A percentile compares a stretch with the other conserved stretches of the same genome.
Conservation (phyloP, 306 rosid genomes). For the Senna siamea region DNA sequence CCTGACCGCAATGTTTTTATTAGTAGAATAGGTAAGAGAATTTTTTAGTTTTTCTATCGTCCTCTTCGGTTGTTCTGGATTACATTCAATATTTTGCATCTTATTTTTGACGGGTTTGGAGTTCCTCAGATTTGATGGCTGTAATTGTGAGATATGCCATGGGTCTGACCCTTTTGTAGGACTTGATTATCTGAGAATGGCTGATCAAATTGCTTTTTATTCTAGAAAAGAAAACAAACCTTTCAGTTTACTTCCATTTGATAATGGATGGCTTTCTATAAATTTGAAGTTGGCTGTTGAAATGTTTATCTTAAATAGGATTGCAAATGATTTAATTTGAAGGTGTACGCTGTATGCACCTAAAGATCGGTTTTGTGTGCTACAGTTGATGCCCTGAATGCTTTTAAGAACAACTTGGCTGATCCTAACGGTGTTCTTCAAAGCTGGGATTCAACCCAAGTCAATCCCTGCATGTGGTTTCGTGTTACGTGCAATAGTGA, state of each 20-base stretch:
- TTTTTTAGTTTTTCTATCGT: too few species aligned
- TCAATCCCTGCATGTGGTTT: slow-evolving; percentile 54
- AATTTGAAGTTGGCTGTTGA: not conserved
- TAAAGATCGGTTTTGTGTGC: not conserved
- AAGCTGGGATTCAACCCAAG: slow-evolving; percentile 60
- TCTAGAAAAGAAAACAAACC: not conserved
- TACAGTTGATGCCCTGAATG: not conserved
- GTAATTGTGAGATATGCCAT: too few species aligned
- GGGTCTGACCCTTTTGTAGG: too few species aligned
- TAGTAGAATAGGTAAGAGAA: too few species aligned
- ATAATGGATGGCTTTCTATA: not conserved
- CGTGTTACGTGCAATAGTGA: not conserved
- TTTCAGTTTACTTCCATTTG: not conserved
- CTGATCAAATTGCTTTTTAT: not conserved
- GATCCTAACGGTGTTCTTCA: slow-evolving; percentile 53
- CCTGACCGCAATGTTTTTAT: too few species aligned
- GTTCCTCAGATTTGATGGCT: not conserved
- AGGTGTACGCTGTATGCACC: not conserved
- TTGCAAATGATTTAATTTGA: not conserved
- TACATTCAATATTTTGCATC: too few species aligned
- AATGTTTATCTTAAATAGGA: not conserved
- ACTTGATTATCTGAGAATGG: not conserved
- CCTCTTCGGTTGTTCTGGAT: too few species aligned
- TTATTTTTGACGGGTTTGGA: too few species aligned
- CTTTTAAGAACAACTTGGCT: not conserved